Evolutionary conservation across 306 rosid genomes (phyloP).

Genomic region (Ormosia emarginata): DNA sequence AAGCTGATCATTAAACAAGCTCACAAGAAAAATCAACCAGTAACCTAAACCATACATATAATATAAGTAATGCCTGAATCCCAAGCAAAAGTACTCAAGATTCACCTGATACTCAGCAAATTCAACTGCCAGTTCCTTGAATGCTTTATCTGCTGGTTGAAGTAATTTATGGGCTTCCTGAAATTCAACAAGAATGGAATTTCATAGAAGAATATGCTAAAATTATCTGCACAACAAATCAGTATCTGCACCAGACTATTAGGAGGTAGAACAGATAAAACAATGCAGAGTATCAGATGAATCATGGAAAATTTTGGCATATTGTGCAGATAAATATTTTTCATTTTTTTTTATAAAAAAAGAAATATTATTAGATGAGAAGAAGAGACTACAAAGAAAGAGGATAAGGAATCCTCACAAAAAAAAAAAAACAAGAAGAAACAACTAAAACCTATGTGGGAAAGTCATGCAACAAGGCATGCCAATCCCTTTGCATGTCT

Average conservation of each 20-base stretch:
- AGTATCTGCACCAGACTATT: background rate
- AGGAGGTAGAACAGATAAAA: slow-evolving; percentile 13
- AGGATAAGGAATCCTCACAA: no score
- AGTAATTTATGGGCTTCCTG: slow-evolving; percentile 98
- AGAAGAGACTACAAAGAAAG: no score
- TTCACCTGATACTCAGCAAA: slow-evolving; percentile 92
- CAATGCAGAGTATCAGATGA: background rate
- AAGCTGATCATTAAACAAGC: background rate
- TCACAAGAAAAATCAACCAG: slow-evolving; percentile 12
- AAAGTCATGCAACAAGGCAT: no score
- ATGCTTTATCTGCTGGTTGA: slow-evolving; percentile 85
- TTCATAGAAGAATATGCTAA: slow-evolving; percentile 14
- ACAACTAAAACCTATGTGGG: no score
- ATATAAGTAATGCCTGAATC: slow-evolving; percentile 8
- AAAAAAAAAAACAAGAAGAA: no score
- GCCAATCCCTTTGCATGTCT: no score
- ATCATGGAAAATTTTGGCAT: background rate
- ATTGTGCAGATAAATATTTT: background rate
- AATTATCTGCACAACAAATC: background rate
- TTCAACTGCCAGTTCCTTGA: slow-evolving; percentile 86
- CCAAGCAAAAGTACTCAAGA: slow-evolving; percentile 15
- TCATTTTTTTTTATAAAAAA: no score
- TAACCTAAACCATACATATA: slow-evolving; percentile 3
- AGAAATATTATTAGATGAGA: no score
- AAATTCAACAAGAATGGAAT: slow-evolving; percentile 24